Conservation (phyloP, 352 stramenopile genomes). For the Globisporangium mamillatum region DNA sequence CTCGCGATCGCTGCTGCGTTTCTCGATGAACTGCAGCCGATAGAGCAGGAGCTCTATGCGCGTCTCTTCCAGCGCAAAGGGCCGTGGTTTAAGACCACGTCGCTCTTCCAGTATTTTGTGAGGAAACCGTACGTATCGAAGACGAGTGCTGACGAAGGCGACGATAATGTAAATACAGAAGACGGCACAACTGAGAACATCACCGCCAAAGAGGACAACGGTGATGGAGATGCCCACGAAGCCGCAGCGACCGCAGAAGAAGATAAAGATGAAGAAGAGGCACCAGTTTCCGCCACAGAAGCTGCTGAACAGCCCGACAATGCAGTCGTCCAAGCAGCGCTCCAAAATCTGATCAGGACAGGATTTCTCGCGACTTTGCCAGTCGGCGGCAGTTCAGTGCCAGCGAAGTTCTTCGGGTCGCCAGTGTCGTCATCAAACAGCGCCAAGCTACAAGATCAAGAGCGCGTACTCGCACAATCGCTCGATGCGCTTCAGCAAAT, state of each 20-base stretch:
- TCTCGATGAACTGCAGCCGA: constrained; percentile 38
- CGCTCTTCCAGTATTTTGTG: constrained; percentile 58
- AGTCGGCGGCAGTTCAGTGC: neutral
- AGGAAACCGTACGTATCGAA: constrained; percentile 7
- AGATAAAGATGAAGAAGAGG: neutral
- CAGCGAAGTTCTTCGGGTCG: constrained; percentile 5
- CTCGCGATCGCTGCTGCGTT: constrained; percentile 40
- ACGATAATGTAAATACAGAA: neutral
- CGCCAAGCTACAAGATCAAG: constrained; percentile 18
- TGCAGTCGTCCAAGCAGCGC: constrained; percentile 8
- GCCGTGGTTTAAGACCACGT: constrained; percentile 66
- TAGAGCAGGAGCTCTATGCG: constrained; percentile 70
- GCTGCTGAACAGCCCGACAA: constrained; percentile 9
- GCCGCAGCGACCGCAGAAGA: neutral
- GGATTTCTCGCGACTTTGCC: constrained; percentile 15
- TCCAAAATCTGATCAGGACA: constrained; percentile 8
- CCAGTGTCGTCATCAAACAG: neutral
- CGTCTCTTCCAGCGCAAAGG: constrained; percentile 77
- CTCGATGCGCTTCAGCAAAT: constrained; percentile 59
- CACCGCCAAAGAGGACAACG: neutral
- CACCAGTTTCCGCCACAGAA: neutral
- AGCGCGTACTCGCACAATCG: constrained; percentile 19
- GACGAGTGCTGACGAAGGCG: neutral
- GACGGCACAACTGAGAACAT: neutral
- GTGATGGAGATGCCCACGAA: neutral